Percentiles rank a stretch among this genome's conserved stretches.
phyloP scores from a whole-genome alignment of 1,284 basidiomycete species.

The Cutaneotrichosporon arboriforme region DNA sequence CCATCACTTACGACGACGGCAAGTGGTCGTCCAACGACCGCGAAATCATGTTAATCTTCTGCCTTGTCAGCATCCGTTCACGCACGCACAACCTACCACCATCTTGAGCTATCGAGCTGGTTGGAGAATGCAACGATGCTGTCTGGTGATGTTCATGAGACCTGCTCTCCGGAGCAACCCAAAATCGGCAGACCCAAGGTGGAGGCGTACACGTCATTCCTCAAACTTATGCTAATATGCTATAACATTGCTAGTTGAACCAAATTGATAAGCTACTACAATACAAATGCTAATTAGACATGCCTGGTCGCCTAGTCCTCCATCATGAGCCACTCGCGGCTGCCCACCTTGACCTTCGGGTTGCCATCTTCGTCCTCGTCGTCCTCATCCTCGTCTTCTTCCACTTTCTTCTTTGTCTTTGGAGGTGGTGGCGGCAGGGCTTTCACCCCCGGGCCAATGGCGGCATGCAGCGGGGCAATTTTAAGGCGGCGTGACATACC shows the following conservation, averaged over 20 bases:
- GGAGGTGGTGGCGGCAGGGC: slow-evolving; percentile 41
- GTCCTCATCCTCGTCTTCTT: slow-evolving; percentile 37
- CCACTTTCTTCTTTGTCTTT: slow-evolving; percentile 42
- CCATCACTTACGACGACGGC: slow-evolving; percentile 37
- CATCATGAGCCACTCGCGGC: slow-evolving; percentile 44
- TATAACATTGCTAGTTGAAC: too few species aligned
- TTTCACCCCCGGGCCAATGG: slow-evolving; percentile 42
- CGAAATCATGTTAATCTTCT: slow-evolving; percentile 50
- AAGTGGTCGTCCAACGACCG: slow-evolving; percentile 49
- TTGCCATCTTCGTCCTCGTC: slow-evolving; percentile 27
- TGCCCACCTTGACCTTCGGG: slow-evolving; percentile 23
- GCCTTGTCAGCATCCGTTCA: neutral
- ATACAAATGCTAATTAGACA: too few species aligned
- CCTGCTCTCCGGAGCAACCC: too few species aligned
- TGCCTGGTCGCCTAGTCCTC: slow-evolving; percentile 25
- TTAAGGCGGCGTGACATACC: slow-evolving; percentile 41
- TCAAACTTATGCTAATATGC: too few species aligned
- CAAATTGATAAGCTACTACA: too few species aligned
- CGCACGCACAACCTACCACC: slow-evolving; percentile 3
- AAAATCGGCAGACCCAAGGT: too few species aligned
- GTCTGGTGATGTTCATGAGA: too few species aligned
- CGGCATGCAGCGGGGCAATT: slow-evolving; percentile 41
- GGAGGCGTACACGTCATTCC: too few species aligned
- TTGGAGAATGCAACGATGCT: too few species aligned
- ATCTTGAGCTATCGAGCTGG: slow-evolving; percentile 1